Evolutionary conservation across 2,329 filamentous ascomycete genomes (phyloP).

Genomic region (Hypoxylon sp.): DNA sequence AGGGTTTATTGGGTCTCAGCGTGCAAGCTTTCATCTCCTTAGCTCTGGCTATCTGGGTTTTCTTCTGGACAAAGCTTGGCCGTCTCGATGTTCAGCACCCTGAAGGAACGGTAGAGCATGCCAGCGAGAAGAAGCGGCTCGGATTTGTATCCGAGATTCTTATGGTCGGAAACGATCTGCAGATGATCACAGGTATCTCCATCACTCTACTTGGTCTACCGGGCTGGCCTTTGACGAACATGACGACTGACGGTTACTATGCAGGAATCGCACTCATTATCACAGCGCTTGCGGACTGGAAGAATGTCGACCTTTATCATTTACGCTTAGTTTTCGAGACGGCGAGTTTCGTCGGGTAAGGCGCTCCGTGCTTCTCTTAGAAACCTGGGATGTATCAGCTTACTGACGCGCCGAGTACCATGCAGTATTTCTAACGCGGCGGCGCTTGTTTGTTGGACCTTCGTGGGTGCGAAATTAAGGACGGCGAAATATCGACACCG

Average conservation of each 20-base stretch:
- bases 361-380: neutral
- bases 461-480: conserved; percentile 38
- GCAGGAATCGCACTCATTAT: conserved; percentile 43
- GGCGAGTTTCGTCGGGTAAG: conserved; percentile 46
- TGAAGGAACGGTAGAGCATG: conserved; percentile 41
- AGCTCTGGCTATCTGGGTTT: conserved; percentile 45
- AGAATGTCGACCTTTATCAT: conserved; percentile 44
- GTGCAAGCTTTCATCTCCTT: conserved; percentile 44
- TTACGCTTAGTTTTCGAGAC: conserved; percentile 47
- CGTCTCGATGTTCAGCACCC: conserved; percentile 40
- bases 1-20: conserved; percentile 47
- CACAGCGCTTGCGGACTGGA: conserved; percentile 36
- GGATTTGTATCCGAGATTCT: conserved; percentile 46
- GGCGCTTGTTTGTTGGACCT: conserved; percentile 46
- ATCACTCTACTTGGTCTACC: neutral
- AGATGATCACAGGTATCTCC: conserved; percentile 42
- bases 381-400: neutral
- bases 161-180: conserved; percentile 47
- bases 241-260: neutral
- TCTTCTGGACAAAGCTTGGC: conserved; percentile 44
- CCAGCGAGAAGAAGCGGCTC: conserved; percentile 44
- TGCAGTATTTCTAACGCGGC: conserved; percentile 43
- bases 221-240: neutral
- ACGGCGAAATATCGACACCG: conserved; percentile 5
- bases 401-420: neutral